Evolutionary conservation across 768 basidiomycete species (phyloP).

Genomic region (Gloeostereum incarnatum): DNA sequence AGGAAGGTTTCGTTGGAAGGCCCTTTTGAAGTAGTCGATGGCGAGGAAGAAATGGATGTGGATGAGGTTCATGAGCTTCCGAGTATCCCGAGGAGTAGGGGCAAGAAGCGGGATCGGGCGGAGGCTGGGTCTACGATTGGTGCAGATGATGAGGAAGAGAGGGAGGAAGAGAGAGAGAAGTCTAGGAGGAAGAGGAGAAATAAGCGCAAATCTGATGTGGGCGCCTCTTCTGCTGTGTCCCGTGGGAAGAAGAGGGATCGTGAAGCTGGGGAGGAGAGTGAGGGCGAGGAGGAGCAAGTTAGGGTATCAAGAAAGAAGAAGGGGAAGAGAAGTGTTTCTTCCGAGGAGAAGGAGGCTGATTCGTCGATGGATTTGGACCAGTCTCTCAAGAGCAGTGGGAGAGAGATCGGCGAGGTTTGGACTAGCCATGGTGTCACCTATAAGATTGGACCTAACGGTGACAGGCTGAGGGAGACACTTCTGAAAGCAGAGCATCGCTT

Average conservation of each 20-base stretch:
- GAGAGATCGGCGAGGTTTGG: constrained; percentile 71
- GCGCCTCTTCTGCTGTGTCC: constrained; percentile 11
- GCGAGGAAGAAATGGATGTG: constrained; percentile 36
- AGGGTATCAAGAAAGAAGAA: constrained; percentile 34
- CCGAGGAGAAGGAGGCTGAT: constrained; percentile 29
- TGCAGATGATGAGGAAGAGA: constrained; percentile 42
- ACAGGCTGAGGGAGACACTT: constrained; percentile 58
- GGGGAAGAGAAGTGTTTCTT: constrained; percentile 29
- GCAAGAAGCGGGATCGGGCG: constrained; percentile 70
- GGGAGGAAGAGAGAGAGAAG: constrained; percentile 28
- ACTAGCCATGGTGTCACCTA: constrained; percentile 58
- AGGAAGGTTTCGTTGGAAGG: constrained; percentile 44
- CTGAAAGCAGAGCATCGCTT: constrained; percentile 67
- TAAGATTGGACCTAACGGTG: constrained; percentile 65
- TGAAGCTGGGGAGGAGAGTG: constrained; percentile 38
- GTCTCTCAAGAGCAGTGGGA: constrained; percentile 41
- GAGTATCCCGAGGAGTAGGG: constrained; percentile 26
- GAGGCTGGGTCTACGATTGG: constrained; percentile 68
- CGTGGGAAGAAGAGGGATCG: constrained; percentile 66
- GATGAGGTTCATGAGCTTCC: constrained; percentile 24
- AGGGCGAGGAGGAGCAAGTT: constrained; percentile 26
- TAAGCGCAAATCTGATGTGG: constrained; percentile 43
- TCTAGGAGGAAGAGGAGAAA: constrained; percentile 38
- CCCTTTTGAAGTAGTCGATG: constrained; percentile 20
- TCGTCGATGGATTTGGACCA: constrained; percentile 40